These are phyloP conservation scores for Ampelocalamus luodianensis DNA, from an alignment of 176 grass and related monocot genomes.

Conservation along the genomic window DNA sequence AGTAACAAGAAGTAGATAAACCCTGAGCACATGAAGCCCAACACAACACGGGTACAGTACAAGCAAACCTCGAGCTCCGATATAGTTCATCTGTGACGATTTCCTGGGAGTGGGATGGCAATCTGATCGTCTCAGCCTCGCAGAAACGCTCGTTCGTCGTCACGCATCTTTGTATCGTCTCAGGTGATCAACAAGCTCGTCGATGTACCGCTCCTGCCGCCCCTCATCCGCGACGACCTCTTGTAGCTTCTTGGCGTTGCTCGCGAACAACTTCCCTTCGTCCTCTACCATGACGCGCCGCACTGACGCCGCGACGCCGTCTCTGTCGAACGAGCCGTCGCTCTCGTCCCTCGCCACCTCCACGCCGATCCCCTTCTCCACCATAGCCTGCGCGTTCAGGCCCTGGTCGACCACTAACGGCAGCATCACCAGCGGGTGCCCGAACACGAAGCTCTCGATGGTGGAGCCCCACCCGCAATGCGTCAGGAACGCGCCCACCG, in stretches of 20 bases:
- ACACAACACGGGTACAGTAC: too few relatives aligned
- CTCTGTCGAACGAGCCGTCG: conserved; percentile 47
- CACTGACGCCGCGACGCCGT: conserved; percentile 37
- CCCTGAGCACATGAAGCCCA: too few relatives aligned
- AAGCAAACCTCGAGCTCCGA: not conserved
- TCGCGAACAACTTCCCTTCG: conserved; percentile 38
- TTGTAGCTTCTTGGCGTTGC: conserved; percentile 38
- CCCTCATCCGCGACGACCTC: not conserved
- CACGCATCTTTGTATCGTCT: not conserved
- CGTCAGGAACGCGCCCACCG: too few relatives aligned
- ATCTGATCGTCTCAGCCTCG: not conserved
- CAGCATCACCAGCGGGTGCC: conserved; percentile 61
- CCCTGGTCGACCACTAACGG: conserved; percentile 56
- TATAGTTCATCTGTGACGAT: not conserved
- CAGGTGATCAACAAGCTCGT: conserved; percentile 42
- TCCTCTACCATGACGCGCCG: conserved; percentile 50
- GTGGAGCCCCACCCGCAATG: too few relatives aligned
- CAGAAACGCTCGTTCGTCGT: not conserved
- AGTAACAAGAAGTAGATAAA: too few relatives aligned
- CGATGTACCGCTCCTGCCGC: conserved; percentile 44
- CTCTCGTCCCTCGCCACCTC: conserved; percentile 40
- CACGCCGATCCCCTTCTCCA: conserved; percentile 42
- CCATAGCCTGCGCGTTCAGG: conserved; percentile 35
- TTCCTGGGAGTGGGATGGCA: not conserved
- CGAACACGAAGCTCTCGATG: conserved; percentile 4